Evolutionary conservation across 306 rosid species (phyloP), one percentile per base, ranked within the genome.

Genomic region (Gillenia trifoliata): DNA sequence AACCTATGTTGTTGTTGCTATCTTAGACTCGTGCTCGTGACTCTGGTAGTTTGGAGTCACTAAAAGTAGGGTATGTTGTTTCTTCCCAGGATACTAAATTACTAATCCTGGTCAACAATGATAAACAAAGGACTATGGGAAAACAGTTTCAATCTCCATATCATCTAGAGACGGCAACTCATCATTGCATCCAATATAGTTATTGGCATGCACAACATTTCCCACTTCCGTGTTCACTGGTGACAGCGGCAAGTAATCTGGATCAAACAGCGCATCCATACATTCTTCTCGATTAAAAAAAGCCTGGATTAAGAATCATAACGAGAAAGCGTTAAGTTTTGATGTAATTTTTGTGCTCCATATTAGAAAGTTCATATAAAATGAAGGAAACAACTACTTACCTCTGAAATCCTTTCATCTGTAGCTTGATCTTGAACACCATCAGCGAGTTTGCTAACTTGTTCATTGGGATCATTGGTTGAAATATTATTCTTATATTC

Each of bases 241-340:
- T 64, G 68, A 33, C 68, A 33, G 6, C 45, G 26, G 56, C 10
- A 13, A 0, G 11, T 4, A 34, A 10, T 47, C 49, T 33, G 12
- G 45, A 19, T 0, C 2, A 33, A 50, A 40, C 54, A 75, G 3
- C 1, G 72, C 38, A 17, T 45, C 80, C 64, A 57, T 67, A 29
- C 11, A 9, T 28, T 16, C 34, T 60, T 19, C 52, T 1, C 19
- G 62, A 1, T 6, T 34, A 73, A 3, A 2, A 40, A 1, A 2
- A 25, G 33, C 78, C 87, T 89, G 77, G 47, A 78, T 36, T 10
- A 54, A 73, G 45, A 80, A 80, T 54, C 72, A 78, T 26, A 65
- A 50, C 28, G 19, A 75, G 70, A 36, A 70, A 8, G 49, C 20
- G 75, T 64, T 20, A 78, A 20, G 64, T 28, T 15, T 61, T 4